Evolutionary conservation across 305 asterid species (phyloP), one percentile per base, ranked within the genome.

Genomic region (Solanum hybrid): DNA sequence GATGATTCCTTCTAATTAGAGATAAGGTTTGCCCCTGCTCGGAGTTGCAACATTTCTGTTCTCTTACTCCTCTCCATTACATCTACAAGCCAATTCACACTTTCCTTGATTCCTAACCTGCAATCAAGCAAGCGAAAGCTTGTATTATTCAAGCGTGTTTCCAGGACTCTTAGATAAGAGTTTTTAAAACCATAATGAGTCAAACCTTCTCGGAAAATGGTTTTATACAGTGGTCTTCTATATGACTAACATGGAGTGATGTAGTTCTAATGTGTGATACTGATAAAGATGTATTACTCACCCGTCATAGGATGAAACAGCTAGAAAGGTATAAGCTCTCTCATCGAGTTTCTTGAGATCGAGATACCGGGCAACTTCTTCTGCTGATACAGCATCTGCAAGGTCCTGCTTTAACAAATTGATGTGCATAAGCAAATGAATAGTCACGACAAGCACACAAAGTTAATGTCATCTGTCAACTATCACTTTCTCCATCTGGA

Each of bases 51-150:
- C 86, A 86, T 93, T 91, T 97, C 98, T 13, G 98, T 96, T 93
- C 98, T 94, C 94, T 96, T 94, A 89, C 99, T 96, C 91, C 98
- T 95, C 95, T 96, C 99, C 97, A 96, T 97, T 22, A 93, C 96
- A 91, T 95, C 97, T 72, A 96, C 95, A 22, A 97, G 96, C 99
- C 99, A 97, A 94, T 97, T 95, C 86, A 96, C 94, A 80, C 99
- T 92, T 94, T 95, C 98, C 94, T 96, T 97, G 79, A 97, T 94
- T 87, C 99, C 99, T 65, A 94, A 90, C 94, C 98, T 95, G 96
- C 91, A 88, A 36, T 68, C 90, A 86, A 73, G 95, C 89, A 89
- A 36, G 38, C 86, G 76, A 32, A 77, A 34, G 6, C 78, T 65
- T 39, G 5, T 14, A 36, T 65, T 31, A 79, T 34, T 51, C 22